Evolutionary conservation across 129 eudicot species (phyloP).

Genomic region (Flaveria sonorensis): DNA sequence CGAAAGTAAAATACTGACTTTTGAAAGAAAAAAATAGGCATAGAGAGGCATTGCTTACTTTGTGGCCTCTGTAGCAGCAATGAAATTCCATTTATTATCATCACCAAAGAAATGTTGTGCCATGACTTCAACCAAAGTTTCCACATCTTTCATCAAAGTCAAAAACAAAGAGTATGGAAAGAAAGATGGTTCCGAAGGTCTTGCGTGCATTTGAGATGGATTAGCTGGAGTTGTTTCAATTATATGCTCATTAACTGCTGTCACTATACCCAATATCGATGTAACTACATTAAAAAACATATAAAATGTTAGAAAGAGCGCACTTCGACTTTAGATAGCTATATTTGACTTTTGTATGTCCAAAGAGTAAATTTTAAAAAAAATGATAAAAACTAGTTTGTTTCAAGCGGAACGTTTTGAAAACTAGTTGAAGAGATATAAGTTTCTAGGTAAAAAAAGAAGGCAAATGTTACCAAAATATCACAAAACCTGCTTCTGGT

Average conservation of each 20-base stretch:
- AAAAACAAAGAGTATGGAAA: conserved; percentile 78
- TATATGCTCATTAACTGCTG: conserved; percentile 86
- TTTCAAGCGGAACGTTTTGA: background rate
- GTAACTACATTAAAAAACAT: conserved; percentile 56
- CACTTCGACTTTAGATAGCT: background rate
- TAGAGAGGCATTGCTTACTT: conserved; percentile 51
- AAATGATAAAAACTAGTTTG: background rate
- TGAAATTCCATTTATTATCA: conserved; percentile 85
- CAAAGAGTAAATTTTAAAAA: background rate
- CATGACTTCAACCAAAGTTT: conserved; percentile 86
- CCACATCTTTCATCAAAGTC: conserved; percentile 78
- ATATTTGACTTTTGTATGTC: conserved; percentile 9
- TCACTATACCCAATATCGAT: conserved; percentile 76
- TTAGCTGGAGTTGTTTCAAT: conserved; percentile 68
- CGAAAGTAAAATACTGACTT: conserved; percentile 16
- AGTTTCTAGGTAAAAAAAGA: conserved; percentile 43
- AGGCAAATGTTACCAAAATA: conserved; percentile 81
- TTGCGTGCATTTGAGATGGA: conserved; percentile 35
- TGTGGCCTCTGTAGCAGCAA: conserved; percentile 72
- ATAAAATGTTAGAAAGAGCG: conserved; percentile 19
- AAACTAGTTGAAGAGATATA: conserved; percentile 14
- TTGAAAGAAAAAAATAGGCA: conserved; percentile 9
- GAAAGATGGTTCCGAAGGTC: conserved; percentile 42
- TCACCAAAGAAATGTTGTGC: conserved; percentile 82
- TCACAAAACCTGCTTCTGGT: conserved; percentile 99